Percentiles rank a stretch among this genome's conserved stretches.
phyloP scores from a whole-genome alignment of 2,329 filamentous ascomycete genomes.

The Leptographium wingfieldii region DNA sequence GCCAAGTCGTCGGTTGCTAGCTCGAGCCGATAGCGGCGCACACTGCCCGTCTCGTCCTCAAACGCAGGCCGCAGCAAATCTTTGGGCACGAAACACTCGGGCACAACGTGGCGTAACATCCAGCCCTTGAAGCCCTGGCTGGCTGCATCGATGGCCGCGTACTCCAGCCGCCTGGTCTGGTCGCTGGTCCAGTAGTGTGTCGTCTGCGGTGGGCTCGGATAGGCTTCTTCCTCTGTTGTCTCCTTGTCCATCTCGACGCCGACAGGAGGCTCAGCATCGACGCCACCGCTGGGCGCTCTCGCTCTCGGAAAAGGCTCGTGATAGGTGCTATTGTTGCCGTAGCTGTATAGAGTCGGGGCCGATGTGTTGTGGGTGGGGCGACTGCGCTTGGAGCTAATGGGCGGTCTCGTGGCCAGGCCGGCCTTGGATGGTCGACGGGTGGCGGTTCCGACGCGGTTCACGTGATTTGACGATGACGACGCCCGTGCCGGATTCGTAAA shows the following conservation, averaged over 20 bases:
- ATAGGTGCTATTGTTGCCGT: background rate
- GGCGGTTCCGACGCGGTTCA: background rate
- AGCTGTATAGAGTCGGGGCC: background rate
- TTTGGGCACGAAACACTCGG: constrained; percentile 46
- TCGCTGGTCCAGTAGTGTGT: constrained; percentile 58
- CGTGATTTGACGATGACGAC: constrained; percentile 6
- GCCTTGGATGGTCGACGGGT: background rate
- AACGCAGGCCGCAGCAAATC: constrained; percentile 38
- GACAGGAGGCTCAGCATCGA: background rate
- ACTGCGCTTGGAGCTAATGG: background rate
- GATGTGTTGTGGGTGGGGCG: background rate
- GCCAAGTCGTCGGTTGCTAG: constrained; percentile 33
- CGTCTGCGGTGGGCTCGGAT: constrained; percentile 40
- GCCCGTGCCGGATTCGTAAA: constrained; percentile 13
- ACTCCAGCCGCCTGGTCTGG: constrained; percentile 48
- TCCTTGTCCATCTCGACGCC: constrained; percentile 9
- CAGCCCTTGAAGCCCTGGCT: constrained; percentile 47
- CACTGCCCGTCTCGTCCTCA: constrained; percentile 50
- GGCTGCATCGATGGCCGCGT: constrained; percentile 53
- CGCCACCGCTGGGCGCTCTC: constrained; percentile 3
- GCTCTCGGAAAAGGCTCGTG: constrained; percentile 22
- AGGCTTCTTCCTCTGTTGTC: constrained; percentile 11
- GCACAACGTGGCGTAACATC: constrained; percentile 43
- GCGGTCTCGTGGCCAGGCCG: background rate
- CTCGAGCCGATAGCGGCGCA: constrained; percentile 48